phyloP scores from a whole-genome alignment of 306 rosid genomes.

The Erythrophleum fordii region DNA sequence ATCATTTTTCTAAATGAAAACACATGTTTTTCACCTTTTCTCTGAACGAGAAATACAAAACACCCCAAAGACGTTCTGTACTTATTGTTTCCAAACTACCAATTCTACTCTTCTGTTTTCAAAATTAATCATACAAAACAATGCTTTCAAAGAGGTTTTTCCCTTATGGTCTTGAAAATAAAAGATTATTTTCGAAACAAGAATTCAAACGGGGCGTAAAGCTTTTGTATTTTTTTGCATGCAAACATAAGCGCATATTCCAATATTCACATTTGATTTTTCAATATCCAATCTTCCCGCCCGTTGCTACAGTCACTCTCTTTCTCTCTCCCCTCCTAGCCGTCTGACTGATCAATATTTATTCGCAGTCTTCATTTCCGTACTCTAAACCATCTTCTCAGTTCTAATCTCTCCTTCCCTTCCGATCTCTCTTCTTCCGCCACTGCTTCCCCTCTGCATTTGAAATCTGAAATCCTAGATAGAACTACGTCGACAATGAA shows the following conservation, averaged over 20 bases:
- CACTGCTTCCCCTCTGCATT: slow-evolving; percentile 7
- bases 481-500: slow-evolving; percentile 58
- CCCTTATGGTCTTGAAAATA: too few species aligned
- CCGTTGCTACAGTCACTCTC: slow-evolving; percentile 17
- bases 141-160: too few species aligned
- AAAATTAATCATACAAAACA: too few species aligned
- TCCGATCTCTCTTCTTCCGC: slow-evolving; percentile 29
- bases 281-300: slow-evolving; percentile 26
- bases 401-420: not conserved
- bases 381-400: not conserved
- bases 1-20: too few species aligned
- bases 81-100: too few species aligned
- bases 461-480: slow-evolving; percentile 54
- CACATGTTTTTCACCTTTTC: too few species aligned
- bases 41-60: too few species aligned
- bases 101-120: too few species aligned
- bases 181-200: too few species aligned
- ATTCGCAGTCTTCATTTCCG: not conserved
- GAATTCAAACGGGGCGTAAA: too few species aligned
- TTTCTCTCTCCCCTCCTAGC: not conserved
- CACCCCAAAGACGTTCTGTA: too few species aligned
- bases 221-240: too few species aligned
- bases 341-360: not conserved
- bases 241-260: not conserved
- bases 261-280: slow-evolving; percentile 11